A percentile compares a stretch with the other conserved stretches of the same genome.
Conservation (phyloP, 257 asterid species). For the Capsicum baccatum region DNA sequence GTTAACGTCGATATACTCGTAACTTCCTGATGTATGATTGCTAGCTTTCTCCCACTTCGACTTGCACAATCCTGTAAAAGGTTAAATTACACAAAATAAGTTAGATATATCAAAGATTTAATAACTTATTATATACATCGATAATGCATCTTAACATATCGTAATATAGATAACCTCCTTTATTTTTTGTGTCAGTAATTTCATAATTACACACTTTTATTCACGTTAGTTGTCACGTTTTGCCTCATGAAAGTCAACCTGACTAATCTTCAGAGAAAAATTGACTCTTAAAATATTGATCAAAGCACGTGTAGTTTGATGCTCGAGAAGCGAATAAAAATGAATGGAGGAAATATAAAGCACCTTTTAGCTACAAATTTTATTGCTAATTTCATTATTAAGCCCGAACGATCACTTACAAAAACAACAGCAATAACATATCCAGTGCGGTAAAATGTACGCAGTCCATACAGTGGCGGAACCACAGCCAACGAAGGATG, state of each 20-base stretch:
- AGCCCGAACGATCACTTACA: too few relatives aligned
- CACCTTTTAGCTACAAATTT: background rate
- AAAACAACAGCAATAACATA: too few relatives aligned
- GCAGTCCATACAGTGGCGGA: too few relatives aligned
- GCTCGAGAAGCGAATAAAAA: too few relatives aligned
- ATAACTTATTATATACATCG: background rate
- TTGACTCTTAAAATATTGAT: too few relatives aligned
- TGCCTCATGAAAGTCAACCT: too few relatives aligned
- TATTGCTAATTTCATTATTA: background rate
- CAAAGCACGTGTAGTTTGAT: too few relatives aligned
- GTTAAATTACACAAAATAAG: background rate
- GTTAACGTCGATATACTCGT: constrained; percentile 71
- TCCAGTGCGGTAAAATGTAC: too few relatives aligned
- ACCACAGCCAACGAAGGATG: too few relatives aligned
- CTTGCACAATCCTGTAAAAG: constrained; percentile 77
- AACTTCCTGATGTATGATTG: constrained; percentile 52
- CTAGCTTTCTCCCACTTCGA: constrained; percentile 75
- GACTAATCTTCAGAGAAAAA: too few relatives aligned
- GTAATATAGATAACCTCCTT: background rate
- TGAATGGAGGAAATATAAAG: too few relatives aligned
- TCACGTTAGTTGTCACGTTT: too few relatives aligned
- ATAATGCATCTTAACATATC: background rate
- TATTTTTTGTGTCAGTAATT: background rate
- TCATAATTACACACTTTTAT: background rate
- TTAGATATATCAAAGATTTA: background rate